Base-by-base conservation (phyloP, 257 asterid genomes). In the Haberlea rhodopensis region DNA sequence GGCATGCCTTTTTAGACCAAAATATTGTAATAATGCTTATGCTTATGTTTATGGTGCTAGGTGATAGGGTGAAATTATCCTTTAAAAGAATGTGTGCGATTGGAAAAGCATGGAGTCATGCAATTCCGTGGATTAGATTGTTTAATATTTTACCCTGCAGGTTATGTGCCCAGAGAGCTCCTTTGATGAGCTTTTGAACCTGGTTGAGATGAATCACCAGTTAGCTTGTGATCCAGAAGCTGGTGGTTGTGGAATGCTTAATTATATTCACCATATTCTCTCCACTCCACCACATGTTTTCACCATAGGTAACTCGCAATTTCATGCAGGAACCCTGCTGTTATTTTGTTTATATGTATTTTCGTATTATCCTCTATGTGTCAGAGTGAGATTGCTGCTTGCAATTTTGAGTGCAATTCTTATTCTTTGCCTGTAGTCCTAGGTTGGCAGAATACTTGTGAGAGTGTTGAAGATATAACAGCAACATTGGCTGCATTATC, bases 401-500 rank as follows among this genome's bases (percentile, higher is more conserved):
- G 4, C 58, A 8, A 37, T 25, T 22, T 49, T 60, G 69, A 66
- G 63, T 56, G 18, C 45, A 25, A 51, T 65, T 52, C 58, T 57
- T n/a, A 4, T 63, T 62, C 68, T 71, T 70, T 56, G 63, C 16
- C 67, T 82, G 70, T 82, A 92, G 99, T 89, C 67, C 60, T 92
- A 71, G 99, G 99, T 43, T 92, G 99, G 99, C 96, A 92, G 79
- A 85, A 87, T 78, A 85, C 95, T 32, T 69, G 94, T 26, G 99
- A 92, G 84, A 84, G 82, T 52, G 86, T 86, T 59, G 85, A 79
- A 60, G 94, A 85, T 70, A 92, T 92, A 73, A 84, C 34, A 70
- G 82, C 86, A 15, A 89, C 99, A 65, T 71, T 92, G 77, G 70
- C 81, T 53, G 86, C 94, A 58, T 81, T 92, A 59, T 84, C 96